These are phyloP conservation scores for Eutrema yunnanense DNA, from an alignment of 345 rosid species.

Conservation along the genomic window DNA sequence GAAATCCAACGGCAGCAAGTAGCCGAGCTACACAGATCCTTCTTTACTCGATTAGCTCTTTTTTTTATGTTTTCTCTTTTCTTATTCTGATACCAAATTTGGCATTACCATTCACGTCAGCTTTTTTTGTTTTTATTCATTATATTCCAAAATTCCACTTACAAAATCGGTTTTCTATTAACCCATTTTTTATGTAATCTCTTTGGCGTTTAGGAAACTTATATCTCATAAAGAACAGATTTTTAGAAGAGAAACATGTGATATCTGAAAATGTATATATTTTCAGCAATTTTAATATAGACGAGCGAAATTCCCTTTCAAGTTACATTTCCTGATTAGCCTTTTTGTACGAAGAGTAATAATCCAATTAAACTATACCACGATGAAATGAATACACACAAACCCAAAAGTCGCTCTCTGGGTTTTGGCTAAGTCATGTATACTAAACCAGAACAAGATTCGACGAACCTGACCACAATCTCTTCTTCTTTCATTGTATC, in stretches of 20 bases:
- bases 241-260: no score
- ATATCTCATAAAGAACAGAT: not conserved
- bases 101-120: not conserved
- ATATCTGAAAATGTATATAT: no score
- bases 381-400: conserved; percentile 7
- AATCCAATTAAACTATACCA: conserved; percentile 21
- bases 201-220: not conserved
- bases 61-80: conserved; percentile 13
- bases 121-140: not conserved
- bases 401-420: not conserved
- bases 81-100: not conserved
- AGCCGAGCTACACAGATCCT: conserved; percentile 5
- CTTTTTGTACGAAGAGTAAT: not conserved
- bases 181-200: not conserved
- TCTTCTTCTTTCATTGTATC: conserved; percentile 10
- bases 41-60: conserved; percentile 10
- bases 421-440: not conserved
- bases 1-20: conserved; percentile 11
- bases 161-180: not conserved
- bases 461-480: conserved; percentile 3
- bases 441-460: not conserved
- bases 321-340: not conserved
- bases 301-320: not conserved
- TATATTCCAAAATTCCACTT: not conserved
- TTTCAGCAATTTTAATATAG: not conserved